Percentiles rank a stretch among this genome's conserved stretches.
Evolutionary conservation across 2,329 filamentous ascomycete species (phyloP).

Genomic region (Paraphoma chrysanthemicola): DNA sequence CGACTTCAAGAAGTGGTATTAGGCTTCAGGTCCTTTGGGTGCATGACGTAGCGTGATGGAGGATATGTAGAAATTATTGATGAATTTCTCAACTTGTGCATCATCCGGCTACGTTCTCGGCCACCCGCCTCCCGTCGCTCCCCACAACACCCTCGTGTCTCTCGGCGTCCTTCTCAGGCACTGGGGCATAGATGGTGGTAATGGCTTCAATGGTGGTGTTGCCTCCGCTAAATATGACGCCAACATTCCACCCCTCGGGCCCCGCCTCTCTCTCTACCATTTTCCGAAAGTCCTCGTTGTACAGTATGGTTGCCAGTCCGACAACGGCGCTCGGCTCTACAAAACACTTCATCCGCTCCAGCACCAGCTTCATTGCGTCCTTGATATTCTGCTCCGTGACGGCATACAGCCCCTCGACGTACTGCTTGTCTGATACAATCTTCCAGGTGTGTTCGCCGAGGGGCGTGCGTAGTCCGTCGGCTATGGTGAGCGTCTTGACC

Average conservation of each 20-base stretch:
- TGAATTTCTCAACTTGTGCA: background rate
- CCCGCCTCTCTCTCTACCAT: conserved; percentile 75
- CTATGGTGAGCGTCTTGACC: conserved; percentile 81
- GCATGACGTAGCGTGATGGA: background rate
- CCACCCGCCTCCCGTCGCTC: conserved; percentile 49
- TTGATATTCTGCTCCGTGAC: conserved; percentile 85
- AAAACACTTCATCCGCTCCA: conserved; percentile 89
- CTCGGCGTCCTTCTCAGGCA: conserved; percentile 37
- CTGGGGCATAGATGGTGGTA: conserved; percentile 58
- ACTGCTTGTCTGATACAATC: conserved; percentile 73
- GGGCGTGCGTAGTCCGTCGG: conserved; percentile 86
- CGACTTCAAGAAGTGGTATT: conserved; percentile 12
- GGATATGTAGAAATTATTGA: background rate
- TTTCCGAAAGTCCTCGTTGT: conserved; percentile 77
- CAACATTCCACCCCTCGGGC: conserved; percentile 75
- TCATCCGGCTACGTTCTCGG: conserved; percentile 57
- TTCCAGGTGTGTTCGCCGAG: conserved; percentile 78
- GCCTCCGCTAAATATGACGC: conserved; percentile 67
- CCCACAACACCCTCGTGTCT: conserved; percentile 51
- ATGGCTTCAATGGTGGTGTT: conserved; percentile 71
- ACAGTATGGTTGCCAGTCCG: conserved; percentile 81
- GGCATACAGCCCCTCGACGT: conserved; percentile 74
- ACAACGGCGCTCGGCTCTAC: conserved; percentile 89
- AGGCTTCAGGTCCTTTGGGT: background rate
- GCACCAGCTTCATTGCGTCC: conserved; percentile 75